Evolutionary conservation across 495 filamentous ascomycete species (phyloP).

Genomic region (Platismatia glauca): DNA sequence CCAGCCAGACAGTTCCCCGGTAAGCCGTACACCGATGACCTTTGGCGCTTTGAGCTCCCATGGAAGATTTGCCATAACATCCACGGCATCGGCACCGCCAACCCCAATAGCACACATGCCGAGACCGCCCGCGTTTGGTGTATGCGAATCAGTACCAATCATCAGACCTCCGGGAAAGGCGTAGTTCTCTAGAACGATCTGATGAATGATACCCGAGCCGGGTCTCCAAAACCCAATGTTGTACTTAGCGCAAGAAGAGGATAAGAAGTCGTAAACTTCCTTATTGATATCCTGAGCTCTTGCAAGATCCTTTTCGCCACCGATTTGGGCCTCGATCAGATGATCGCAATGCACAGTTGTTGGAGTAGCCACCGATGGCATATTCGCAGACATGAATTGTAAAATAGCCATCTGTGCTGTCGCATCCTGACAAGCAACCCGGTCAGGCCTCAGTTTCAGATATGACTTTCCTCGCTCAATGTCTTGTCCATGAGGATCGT

Average conservation of each 20-base stretch:
- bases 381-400: conserved; percentile 98
- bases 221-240: conserved; percentile 99
- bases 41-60: conserved; percentile 99
- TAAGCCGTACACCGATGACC: conserved; percentile 91
- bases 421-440: conserved; percentile 98
- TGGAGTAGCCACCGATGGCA: conserved; percentile 89
- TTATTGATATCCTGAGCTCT: conserved; percentile 93
- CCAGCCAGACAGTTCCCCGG: conserved; percentile 86
- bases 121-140: conserved; percentile 95
- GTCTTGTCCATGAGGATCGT: conserved; percentile 92
- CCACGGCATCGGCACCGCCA: conserved; percentile 96
- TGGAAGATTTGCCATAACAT: conserved; percentile 95
- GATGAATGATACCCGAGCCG: conserved; percentile 98
- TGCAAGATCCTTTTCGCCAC: conserved; percentile 88
- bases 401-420: conserved; percentile 99
- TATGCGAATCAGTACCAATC: conserved; percentile 98
- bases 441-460: conserved; percentile 90
- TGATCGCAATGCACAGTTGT: conserved; percentile 98
- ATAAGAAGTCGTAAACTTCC: conserved; percentile 98
- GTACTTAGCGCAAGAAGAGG: conserved; percentile 93
- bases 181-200: conserved; percentile 98
- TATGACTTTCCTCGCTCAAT: conserved; percentile 94
- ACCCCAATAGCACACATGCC: conserved; percentile 96
- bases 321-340: conserved; percentile 95
- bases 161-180: conserved; percentile 96